These are phyloP conservation scores for Ogataea methanolica DNA, from an alignment of 805 yeast genomes.

Conservation along the genomic window DNA sequence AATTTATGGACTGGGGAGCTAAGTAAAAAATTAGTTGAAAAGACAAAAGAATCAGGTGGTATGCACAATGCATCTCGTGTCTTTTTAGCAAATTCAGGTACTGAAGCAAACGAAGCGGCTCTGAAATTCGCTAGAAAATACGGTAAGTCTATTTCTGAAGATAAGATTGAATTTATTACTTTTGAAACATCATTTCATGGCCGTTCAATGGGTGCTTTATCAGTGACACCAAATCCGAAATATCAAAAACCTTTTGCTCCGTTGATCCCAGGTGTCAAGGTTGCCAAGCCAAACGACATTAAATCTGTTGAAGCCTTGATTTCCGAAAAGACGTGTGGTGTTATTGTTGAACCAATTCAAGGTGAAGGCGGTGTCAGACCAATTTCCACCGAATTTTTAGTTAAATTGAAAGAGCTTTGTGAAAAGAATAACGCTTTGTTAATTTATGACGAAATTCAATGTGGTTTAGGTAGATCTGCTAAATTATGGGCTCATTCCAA, in stretches of 20 bases:
- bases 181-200: conserved; percentile 93
- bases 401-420: conserved; percentile 63
- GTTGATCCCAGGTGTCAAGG: conserved; percentile 80
- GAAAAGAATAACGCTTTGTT: conserved; percentile 64
- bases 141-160: conserved; percentile 52
- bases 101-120: conserved; percentile 58
- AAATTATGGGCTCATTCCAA: conserved; percentile 86
- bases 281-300: conserved; percentile 59
- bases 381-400: conserved; percentile 58
- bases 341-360: conserved; percentile 94
- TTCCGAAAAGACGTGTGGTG: conserved; percentile 73
- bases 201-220: conserved; percentile 86
- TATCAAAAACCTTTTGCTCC: conserved; percentile 92
- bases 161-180: conserved; percentile 76
- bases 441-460: conserved; percentile 93
- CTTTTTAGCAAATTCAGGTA: conserved; percentile 55
- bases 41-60: conserved; percentile 70
- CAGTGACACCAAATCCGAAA: conserved; percentile 89
- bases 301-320: conserved; percentile 54
- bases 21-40: conserved; percentile 62
- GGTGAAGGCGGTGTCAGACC: conserved; percentile 95
- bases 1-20: conserved; percentile 82
- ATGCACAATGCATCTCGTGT: conserved; percentile 78
- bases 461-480: conserved; percentile 94
- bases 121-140: conserved; percentile 68